Evolutionary conservation across 2,329 filamentous ascomycete species (phyloP).

Genomic region (Sclerotinia borealis): DNA sequence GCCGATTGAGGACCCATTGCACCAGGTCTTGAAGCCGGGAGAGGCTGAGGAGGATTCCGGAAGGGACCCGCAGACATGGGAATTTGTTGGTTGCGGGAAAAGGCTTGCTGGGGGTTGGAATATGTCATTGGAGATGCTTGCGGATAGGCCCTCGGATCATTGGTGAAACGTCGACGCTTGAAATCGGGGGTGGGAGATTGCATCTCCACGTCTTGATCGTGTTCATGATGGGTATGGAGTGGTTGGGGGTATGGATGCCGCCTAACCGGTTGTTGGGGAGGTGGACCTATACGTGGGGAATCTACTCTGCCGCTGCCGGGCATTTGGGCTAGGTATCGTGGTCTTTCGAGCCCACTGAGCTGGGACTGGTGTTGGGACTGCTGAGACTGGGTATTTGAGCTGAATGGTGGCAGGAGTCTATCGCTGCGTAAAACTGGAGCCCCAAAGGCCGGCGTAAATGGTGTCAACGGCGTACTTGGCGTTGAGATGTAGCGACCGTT

Average conservation of each 20-base stretch:
- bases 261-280: conserved; percentile 20
- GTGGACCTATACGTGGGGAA: conserved; percentile 20
- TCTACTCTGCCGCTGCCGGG: conserved; percentile 24
- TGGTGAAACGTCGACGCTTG: conserved; percentile 58
- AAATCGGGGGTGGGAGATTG: conserved; percentile 46
- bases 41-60: conserved; percentile 23
- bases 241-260: conserved; percentile 23
- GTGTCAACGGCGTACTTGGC: conserved; percentile 30
- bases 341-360: conserved; percentile 18
- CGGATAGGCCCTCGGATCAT: conserved; percentile 35
- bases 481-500: conserved; percentile 45
- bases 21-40: conserved; percentile 32
- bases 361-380: conserved; percentile 12
- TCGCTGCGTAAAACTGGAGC: conserved; percentile 17
- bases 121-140: conserved; percentile 36
- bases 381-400: conserved; percentile 3
- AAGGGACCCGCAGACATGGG: conserved; percentile 33
- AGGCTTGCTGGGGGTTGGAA: conserved; percentile 22
- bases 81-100: conserved; percentile 21
- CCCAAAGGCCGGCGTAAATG: conserved; percentile 25
- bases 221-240: conserved; percentile 30
- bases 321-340: conserved; percentile 21
- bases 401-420: conserved; percentile 20
- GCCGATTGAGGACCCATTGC: conserved; percentile 30
- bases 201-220: conserved; percentile 36